These are phyloP conservation scores for Vicia faba DNA, from an alignment of 306 rosid genomes.

Conservation along the genomic window DNA sequence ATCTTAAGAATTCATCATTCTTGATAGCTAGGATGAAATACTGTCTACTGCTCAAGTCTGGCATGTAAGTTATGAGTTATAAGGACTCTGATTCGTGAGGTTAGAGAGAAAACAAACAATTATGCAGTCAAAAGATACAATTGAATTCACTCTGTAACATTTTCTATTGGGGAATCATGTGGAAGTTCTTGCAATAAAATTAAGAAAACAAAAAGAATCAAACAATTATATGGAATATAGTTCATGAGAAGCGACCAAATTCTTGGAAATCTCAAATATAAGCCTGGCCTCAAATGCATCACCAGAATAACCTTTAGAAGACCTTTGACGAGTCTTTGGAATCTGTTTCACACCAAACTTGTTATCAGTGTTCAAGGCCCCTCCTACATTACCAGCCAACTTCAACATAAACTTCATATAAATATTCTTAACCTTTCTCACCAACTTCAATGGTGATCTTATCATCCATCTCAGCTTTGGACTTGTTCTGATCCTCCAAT, in stretches of 20 bases:
- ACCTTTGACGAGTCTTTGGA: constrained; percentile 31
- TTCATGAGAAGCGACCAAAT: constrained; percentile 42
- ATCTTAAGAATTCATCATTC: not conserved
- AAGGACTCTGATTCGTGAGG: not conserved
- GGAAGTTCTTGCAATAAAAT: not conserved
- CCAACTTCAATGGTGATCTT: constrained; percentile 50
- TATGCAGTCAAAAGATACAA: not conserved
- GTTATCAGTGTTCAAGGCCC: constrained; percentile 30
- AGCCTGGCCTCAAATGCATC: constrained; percentile 52
- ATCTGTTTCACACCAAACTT: constrained; percentile 39
- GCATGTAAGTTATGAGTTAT: not conserved
- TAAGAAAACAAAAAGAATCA: not conserved
- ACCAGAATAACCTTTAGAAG: constrained; percentile 14
- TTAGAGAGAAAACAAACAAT: not conserved
- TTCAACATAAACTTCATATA: constrained; percentile 51
- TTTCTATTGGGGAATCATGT: not conserved
- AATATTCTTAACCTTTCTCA: constrained; percentile 42
- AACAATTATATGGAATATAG: constrained; percentile 25
- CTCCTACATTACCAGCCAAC: constrained; percentile 21
- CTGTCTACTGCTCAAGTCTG: not conserved
- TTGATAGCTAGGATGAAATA: not conserved
- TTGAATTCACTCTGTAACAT: not conserved
- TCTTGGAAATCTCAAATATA: constrained; percentile 54
- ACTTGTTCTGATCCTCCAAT: constrained; percentile 43
- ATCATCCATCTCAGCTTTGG: constrained; percentile 42